Base-by-base conservation (phyloP, 345 rosid species). In the Toxicodendron radicans region DNA sequence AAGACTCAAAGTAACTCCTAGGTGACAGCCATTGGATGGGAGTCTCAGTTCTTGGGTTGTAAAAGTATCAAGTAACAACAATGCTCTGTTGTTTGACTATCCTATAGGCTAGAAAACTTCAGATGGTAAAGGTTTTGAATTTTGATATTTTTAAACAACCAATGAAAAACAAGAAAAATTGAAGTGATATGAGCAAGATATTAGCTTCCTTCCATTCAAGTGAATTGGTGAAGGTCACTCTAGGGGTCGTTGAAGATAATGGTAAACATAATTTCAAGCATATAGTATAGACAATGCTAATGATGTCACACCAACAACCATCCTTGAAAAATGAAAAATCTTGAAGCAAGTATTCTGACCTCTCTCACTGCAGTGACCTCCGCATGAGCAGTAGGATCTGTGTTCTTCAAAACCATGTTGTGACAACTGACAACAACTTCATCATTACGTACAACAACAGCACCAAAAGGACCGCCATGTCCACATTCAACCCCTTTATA, bases 391-490 rank as follows among this genome's bases (percentile, higher is more conserved):
- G 99, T 96, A 49, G 99, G 99, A 75, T 96, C 99, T 0, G 91
- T 89, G 90, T 90, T 46, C 63, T 79, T 86, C 82, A 90, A 58
- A 78, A 96, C 98, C 97, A 90, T 84, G 86, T 96, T 96, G 91
- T 96, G 99, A 81, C 97, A 89, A 83, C 97, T 92, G 30, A 86
- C 97, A 7, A 96, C 74, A 0, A 93, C 80, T 84, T 93, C 97
- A 20, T 93, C 87, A 18, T 93, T 90, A 35, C 78, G 81, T 48
- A 96, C 99, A 66, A 96, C 93, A 66, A 96, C 98, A 7, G 99
- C 99, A 41, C 99, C 99, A 80, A 96, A 96, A 27, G 99, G 99
- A 17, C 99, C 98, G 70, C 99, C 99, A 76, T 96, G 89, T 58
- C 97, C 96, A 79, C 91, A 91, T 1, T 96, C 99, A 75, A 96